Evolutionary conservation across 2,329 filamentous ascomycete genomes (phyloP), one percentile per base, ranked within the genome.

Genomic region (Laburnicola sp.): DNA sequence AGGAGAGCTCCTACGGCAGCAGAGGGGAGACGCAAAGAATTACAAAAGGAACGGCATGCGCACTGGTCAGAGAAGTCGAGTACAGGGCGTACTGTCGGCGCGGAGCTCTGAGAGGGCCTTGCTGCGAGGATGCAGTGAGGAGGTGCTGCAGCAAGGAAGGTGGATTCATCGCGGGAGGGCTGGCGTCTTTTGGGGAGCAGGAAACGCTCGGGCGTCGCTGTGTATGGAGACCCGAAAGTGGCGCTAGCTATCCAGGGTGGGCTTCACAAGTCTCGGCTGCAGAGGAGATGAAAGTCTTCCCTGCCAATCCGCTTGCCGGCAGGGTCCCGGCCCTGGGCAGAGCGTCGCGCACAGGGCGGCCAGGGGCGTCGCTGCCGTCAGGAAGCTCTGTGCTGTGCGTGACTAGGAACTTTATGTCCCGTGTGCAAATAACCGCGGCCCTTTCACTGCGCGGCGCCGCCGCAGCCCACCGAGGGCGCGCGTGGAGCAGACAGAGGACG

Each of bases 81-180:
- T 50, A 61, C 64, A 48, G 34, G 39, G 58, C 47, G 55, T 47
- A 59, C 56, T 56, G 53, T 56, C 59, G 60, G 58, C 65, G 59
- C 61, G 64, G 57, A 54, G 58, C 63, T 65, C 65, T 63, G 63
- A 62, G 58, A 55, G 67, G 58, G 65, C 68, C 70, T 71, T 69
- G 67, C 69, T 71, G 65, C 62, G 64, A 58, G 49, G 52, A 59
- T 54, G 64, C 67, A 70, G 66, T 65, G 65, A 70, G 65, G 64
- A 70, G 16, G 63, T 54, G 59, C 61, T 57, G 63, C 66, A 64
- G 66, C 66, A 66, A 71, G 67, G 60, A 68, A 65, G 54, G 47
- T 34, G 54, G 55, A 53, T 25, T 45, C 11, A 22, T 42, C 51
- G 53, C 53, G 60, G 56, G 54, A 59, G 57, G 57, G 53, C 57